phyloP scores from a whole-genome alignment of 1,284 basidiomycete genomes.

The Thecaphora thlaspeos region DNA sequence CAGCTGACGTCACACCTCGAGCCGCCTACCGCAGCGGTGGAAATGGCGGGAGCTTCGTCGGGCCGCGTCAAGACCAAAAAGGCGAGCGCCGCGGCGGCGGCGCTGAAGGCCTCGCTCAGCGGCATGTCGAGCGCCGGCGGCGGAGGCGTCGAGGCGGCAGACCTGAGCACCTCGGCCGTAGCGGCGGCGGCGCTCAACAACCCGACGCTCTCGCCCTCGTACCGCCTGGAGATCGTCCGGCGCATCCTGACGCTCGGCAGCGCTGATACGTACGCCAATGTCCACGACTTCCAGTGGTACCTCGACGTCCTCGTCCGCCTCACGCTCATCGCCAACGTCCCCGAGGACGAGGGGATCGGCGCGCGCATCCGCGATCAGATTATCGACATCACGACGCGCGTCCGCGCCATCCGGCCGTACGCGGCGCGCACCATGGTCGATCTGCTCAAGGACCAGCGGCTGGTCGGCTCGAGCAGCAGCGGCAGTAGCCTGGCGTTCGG shows the following conservation, averaged over 20 bases:
- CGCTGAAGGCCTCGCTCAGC: constrained; percentile 59
- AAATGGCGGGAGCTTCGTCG: neutral
- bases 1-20: constrained; percentile 82
- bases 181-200: constrained; percentile 32
- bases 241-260: constrained; percentile 80
- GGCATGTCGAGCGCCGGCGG: constrained; percentile 52
- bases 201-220: constrained; percentile 67
- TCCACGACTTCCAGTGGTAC: constrained; percentile 95
- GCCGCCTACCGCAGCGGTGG: constrained; percentile 59
- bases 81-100: constrained; percentile 60
- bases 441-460: constrained; percentile 67
- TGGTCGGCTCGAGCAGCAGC: constrained; percentile 4
- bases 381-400: constrained; percentile 81
- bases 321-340: constrained; percentile 67
- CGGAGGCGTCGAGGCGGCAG: constrained; percentile 32
- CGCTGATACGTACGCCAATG: constrained; percentile 77
- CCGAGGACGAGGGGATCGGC: constrained; percentile 68
- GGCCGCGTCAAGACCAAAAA: too few species aligned
- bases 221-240: constrained; percentile 77
- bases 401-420: constrained; percentile 72
- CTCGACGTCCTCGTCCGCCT: constrained; percentile 71
- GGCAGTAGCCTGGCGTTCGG: constrained; percentile 52
- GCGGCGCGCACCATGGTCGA: constrained; percentile 79
- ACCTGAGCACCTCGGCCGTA: constrained; percentile 24
- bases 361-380: constrained; percentile 74